Conservation (phyloP, 306 rosid genomes). For the Astragalus membranaceus region DNA sequence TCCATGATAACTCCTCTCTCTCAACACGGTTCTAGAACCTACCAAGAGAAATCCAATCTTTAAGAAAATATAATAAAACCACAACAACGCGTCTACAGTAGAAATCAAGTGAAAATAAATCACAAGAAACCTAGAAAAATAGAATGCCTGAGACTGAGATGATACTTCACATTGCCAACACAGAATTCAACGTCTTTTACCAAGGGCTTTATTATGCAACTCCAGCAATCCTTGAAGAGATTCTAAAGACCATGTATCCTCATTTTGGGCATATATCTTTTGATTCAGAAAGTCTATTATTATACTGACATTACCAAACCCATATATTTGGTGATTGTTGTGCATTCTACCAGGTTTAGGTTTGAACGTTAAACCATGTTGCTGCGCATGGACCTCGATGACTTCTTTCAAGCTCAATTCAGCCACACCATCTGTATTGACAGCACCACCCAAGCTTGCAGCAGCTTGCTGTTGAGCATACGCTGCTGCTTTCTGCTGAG, state of each 20-base stretch:
- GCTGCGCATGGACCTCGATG: constrained; percentile 73
- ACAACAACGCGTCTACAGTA: background rate
- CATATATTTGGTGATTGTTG: constrained; percentile 79
- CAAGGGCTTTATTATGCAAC: constrained; percentile 50
- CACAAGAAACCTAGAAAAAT: background rate
- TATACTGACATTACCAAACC: constrained; percentile 73
- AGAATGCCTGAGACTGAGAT: constrained; percentile 18
- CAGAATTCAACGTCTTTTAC: constrained; percentile 29
- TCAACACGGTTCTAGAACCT: no score
- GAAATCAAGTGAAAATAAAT: background rate
- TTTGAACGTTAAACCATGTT: constrained; percentile 61
- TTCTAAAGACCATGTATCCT: constrained; percentile 62
- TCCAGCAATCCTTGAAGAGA: constrained; percentile 67
- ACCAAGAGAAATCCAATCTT: no score
- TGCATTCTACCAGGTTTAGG: constrained; percentile 75
- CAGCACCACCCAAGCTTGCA: constrained; percentile 43
- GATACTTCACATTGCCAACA: constrained; percentile 1
- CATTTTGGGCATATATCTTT: constrained; percentile 67
- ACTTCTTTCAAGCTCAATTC: constrained; percentile 87
- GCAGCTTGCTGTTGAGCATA: constrained; percentile 60
- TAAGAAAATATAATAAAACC: background rate
- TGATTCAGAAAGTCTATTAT: constrained; percentile 59
- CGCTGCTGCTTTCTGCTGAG: constrained; percentile 77
- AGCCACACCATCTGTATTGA: constrained; percentile 40
- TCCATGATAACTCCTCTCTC: no score